Evolutionary conservation across 345 rosid species (phyloP).

Genomic region (Hirschfeldia incana): DNA sequence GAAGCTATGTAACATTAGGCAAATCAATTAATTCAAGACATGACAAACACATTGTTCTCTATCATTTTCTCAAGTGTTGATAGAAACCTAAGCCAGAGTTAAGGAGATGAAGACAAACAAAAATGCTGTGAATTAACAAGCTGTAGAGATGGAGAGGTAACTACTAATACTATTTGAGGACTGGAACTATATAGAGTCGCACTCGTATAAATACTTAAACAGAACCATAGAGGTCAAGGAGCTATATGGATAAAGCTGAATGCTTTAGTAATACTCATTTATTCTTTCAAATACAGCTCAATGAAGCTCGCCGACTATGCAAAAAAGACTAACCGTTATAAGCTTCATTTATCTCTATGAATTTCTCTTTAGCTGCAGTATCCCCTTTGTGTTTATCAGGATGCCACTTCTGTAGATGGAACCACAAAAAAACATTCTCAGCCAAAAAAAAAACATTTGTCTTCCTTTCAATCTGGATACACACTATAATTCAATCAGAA

Average conservation of each 20-base stretch:
- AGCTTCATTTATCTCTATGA: conserved; percentile 85
- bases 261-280: background rate
- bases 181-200: background rate
- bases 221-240: background rate
- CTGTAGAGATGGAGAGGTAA: background rate
- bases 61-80: background rate
- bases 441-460: background rate
- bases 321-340: conserved; percentile 51
- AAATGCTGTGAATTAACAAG: background rate
- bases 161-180: background rate
- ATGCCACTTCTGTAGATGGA: conserved; percentile 68
- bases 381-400: conserved; percentile 86
- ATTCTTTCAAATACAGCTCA: background rate
- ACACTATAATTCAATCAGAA: background rate
- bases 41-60: background rate
- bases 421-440: conserved; percentile 10
- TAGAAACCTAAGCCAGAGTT: background rate
- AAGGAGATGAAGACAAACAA: background rate
- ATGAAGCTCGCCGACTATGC: background rate
- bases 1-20: background rate
- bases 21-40: background rate
- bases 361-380: conserved; percentile 61
- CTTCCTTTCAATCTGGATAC: background rate
- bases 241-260: background rate
- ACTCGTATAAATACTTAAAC: background rate